These are phyloP conservation scores for Trametes cinnabarina DNA, from an alignment of 768 basidiomycete genomes.

Conservation along the genomic window DNA sequence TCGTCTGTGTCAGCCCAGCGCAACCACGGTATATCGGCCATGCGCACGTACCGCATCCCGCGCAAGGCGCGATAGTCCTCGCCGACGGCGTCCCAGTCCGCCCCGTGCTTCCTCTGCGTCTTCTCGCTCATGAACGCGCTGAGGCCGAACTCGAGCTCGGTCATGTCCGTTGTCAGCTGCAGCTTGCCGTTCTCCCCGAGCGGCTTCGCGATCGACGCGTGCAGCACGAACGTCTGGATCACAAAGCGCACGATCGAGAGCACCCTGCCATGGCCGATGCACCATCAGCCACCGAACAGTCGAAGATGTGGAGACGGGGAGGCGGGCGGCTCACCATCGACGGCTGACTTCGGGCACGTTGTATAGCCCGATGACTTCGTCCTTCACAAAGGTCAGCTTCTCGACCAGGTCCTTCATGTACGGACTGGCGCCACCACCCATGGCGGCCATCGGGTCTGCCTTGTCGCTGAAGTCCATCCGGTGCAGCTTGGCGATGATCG, in stretches of 20 bases:
- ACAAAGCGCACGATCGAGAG: slow-evolving; percentile 67
- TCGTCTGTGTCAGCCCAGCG: background rate
- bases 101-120: slow-evolving; percentile 52
- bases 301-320: slow-evolving; percentile 21
- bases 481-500: slow-evolving; percentile 81
- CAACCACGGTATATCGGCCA: too few relatives aligned
- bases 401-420: slow-evolving; percentile 94
- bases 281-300: background rate
- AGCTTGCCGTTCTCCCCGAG: slow-evolving; percentile 92
- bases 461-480: slow-evolving; percentile 77
- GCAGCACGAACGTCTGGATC: slow-evolving; percentile 84
- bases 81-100: slow-evolving; percentile 71
- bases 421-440: slow-evolving; percentile 66
- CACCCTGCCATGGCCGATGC: slow-evolving; percentile 18
- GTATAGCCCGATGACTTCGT: slow-evolving; percentile 71
- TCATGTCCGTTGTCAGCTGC: slow-evolving; percentile 94
- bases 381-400: slow-evolving; percentile 78
- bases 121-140: slow-evolving; percentile 69
- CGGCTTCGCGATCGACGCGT: slow-evolving; percentile 90
- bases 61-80: slow-evolving; percentile 85
- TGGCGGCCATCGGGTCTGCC: slow-evolving; percentile 53
- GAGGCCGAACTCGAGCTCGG: slow-evolving; percentile 90
- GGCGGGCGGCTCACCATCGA: slow-evolving; percentile 55
- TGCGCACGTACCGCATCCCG: slow-evolving; percentile 68
- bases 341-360: slow-evolving; percentile 66